phyloP scores from a whole-genome alignment of 441 rosid genomes.

The Dalechampia spathulata region DNA sequence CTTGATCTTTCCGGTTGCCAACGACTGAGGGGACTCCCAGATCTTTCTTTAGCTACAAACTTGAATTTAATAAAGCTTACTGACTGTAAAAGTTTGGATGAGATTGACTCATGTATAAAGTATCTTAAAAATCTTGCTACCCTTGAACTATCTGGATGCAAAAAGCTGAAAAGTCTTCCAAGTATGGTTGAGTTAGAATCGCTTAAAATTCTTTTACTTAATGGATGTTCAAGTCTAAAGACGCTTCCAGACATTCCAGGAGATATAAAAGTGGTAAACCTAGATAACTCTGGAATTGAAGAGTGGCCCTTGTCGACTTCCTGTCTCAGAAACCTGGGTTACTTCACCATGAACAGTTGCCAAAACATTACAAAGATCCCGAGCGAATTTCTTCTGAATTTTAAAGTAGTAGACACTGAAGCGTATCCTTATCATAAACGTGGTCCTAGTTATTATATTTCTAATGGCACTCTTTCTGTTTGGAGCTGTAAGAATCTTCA shows the following conservation, averaged over 20 bases:
- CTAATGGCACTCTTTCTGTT: background rate
- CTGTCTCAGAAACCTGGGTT: background rate
- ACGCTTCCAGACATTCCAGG: background rate
- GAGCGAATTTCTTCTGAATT: background rate
- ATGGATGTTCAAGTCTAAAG: background rate
- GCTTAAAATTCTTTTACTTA: too few species aligned
- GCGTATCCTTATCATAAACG: too few species aligned
- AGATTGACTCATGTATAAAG: background rate
- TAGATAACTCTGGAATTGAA: background rate
- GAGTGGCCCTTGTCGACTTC: background rate
- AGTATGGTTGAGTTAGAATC: too few species aligned
- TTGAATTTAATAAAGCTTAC: background rate
- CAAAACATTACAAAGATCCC: background rate
- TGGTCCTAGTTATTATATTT: too few species aligned
- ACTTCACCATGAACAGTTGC: background rate
- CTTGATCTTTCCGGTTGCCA: background rate
- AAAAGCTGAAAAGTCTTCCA: too few species aligned
- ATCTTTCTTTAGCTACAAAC: background rate
- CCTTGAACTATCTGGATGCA: background rate
- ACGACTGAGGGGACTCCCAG: background rate
- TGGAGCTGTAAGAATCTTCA: background rate
- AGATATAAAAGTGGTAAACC: background rate
- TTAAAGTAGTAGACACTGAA: too few species aligned
- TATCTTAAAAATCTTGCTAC: background rate
- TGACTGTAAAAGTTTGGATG: background rate